Evolutionary conservation across 2,329 filamentous ascomycete species (phyloP), one percentile per base, ranked within the genome.

Genomic region (Mycosphaerella sp.): DNA sequence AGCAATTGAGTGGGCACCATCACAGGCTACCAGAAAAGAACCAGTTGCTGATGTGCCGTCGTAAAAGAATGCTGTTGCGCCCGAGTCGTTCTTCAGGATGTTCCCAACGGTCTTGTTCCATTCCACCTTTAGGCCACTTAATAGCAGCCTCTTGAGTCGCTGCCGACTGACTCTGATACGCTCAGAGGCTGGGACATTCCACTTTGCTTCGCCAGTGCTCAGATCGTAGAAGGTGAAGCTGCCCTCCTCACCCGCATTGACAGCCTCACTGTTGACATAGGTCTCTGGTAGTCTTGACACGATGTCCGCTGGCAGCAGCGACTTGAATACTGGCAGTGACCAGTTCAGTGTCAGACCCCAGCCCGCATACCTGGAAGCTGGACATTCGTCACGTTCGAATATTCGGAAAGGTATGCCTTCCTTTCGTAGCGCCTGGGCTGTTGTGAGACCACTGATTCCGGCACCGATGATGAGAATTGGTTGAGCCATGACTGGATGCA

Each of bases 321-420:
- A 62, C 40, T 75, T 70, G 36, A 84, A 68, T 1, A 71, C 72
- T 0, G 75, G 71, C 8, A 83, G 71, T 4, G 77, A 79, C 80
- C 80, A 85, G 62, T 84, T 79, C 50, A 85, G 69, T 0, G 80
- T 84, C 50, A 85, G 68, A 2, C 80, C 82, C 82, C 81, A 85
- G 55, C 56, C 56, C 10, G 44, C 54, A 17, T 43, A 48, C 14
- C 54, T 52, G 13, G 46, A 50, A 4, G 39, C 46, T 8, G 45
- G 36, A 28, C 46, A 51, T 9, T 52, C 49, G 40, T 60, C 59
- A 10, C 56, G 58, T 36, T 62, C 58, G 41, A 60, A 59, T 10
- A 58, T 52, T 2, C 47, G 46, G 30, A 49, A 59, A 13, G 58
- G 49, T 10, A 58, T 48, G 4, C 46, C 48, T 17, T 56, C 36